Evolutionary conservation across 148 eudicot species (phyloP).

Genomic region (Chenopodium formosanum): DNA sequence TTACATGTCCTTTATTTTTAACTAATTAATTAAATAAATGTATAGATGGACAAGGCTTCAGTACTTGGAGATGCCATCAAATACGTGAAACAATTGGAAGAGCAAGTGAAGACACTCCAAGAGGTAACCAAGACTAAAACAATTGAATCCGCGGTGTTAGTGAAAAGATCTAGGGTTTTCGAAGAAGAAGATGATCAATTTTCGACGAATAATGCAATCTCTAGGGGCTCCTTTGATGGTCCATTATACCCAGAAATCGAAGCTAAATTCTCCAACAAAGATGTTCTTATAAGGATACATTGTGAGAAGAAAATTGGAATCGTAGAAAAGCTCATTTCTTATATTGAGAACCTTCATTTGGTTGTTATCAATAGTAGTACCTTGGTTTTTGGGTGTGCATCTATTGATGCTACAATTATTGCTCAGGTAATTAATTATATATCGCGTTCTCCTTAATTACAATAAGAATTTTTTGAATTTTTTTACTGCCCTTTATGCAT

Average conservation of each 20-base stretch:
- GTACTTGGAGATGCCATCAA: slow-evolving; percentile 61
- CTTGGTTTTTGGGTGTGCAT: slow-evolving; percentile 47
- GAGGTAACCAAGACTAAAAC: slow-evolving; percentile 51
- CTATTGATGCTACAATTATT: slow-evolving; percentile 57
- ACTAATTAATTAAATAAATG: too few species aligned
- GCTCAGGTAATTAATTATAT: slow-evolving; percentile 42
- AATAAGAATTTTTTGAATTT: background rate
- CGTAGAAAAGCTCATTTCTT: slow-evolving; percentile 44
- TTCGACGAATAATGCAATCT: background rate
- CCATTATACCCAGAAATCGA: slow-evolving; percentile 47
- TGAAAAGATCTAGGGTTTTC: slow-evolving; percentile 39
- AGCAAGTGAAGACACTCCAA: slow-evolving; percentile 58
- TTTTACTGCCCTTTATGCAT: too few species aligned
- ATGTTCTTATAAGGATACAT: slow-evolving; percentile 59
- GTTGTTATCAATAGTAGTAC: slow-evolving; percentile 50
- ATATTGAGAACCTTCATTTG: slow-evolving; percentile 55
- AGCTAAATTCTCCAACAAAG: slow-evolving; percentile 46
- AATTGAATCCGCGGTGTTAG: slow-evolving; percentile 42
- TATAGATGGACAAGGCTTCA: slow-evolving; percentile 68
- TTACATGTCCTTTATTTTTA: too few species aligned
- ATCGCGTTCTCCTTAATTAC: background rate
- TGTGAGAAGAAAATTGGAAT: slow-evolving; percentile 56
- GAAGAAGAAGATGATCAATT: slow-evolving; percentile 20
- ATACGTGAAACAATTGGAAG: slow-evolving; percentile 58
- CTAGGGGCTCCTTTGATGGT: slow-evolving; percentile 19